These are phyloP conservation scores for Flaveria brownii DNA, from an alignment of 129 eudicot genomes.

Conservation along the genomic window DNA sequence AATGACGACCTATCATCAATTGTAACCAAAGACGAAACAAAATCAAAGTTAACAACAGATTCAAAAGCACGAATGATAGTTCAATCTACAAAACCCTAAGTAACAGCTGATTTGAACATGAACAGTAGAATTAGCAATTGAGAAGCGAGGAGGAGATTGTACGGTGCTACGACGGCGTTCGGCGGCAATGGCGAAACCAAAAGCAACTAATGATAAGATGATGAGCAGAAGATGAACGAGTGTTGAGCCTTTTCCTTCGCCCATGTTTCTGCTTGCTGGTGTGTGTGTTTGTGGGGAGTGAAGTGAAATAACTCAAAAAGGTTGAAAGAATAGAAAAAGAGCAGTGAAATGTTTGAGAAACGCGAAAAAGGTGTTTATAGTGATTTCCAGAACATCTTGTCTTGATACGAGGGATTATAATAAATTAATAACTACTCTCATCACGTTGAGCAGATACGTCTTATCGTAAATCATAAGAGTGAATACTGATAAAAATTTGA, in stretches of 20 bases:
- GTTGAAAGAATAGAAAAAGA: constrained; percentile 11
- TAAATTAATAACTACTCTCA: too few relatives aligned
- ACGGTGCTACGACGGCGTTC: constrained; percentile 96
- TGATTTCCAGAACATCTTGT: too few relatives aligned
- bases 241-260: constrained; percentile 78
- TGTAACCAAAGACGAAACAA: background rate
- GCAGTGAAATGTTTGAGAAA: constrained; percentile 18
- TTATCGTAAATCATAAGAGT: too few relatives aligned
- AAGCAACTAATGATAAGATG: constrained; percentile 71
- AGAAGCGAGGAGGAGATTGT: constrained; percentile 15
- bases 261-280: constrained; percentile 28
- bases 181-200: constrained; percentile 93
- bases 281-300: background rate
- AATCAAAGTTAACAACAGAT: background rate
- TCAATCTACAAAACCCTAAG: constrained; percentile 26
- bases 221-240: constrained; percentile 74
- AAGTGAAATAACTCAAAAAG: too few relatives aligned
- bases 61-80: background rate
- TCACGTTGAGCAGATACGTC: too few relatives aligned
- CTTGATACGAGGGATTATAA: too few relatives aligned
- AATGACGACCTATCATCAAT: background rate
- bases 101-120: background rate
- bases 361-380: background rate
- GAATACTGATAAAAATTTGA: too few relatives aligned
- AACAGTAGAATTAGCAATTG: background rate